Base-by-base conservation (phyloP, 257 asterid species). In the Fraxinus anomala region DNA sequence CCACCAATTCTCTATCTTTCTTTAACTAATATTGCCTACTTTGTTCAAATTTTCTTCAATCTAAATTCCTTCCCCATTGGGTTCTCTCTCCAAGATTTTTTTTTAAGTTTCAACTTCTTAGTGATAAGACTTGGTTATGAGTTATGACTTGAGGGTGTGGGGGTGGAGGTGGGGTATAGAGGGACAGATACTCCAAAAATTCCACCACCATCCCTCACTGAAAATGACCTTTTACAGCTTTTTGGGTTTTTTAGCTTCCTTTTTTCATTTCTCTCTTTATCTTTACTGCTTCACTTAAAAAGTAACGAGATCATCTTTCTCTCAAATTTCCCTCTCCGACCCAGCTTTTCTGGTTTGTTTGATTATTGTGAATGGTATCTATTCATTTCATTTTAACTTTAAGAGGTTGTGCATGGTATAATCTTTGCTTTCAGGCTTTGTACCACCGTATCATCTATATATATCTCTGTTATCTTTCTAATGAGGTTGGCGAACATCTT, bases 151-250 rank as follows among this genome's bases (percentile, higher is more conserved):
- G 51, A 42, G 51, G 24, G 34, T 14, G 1, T 24, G 10, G 65
- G 59, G 21, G 37, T 42, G 26, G 44, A 23, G 39, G 34, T 21
- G 1, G 68, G 75, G 26, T 39, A 73, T 56, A 67, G 59, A 17
- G 37, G 79, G 82, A 82, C 83, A 81, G 84, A 86, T 83, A 80
- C 88, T 83, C 82, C 84, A 82, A 80, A 86, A 77, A 83, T 80
- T 84, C 86, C 86, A 80, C 85, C 87, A 73, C 83, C 80, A 76
- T 77, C 67, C 81, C 73, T 68, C 69, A 17, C 11, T 44, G 96
- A 92, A 90, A 90, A 77, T 79, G 92, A 90, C 96, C 77, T 79
- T 66, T 79, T 86, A 71, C 89, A 84, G 75, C 92, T 78, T 86
- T 92, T 63, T 26, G 6, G 28, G 28, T 68, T 83, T 77, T 82